Conservation (phyloP, 2,329 filamentous ascomycete species). For the Microdochium trichocladiopsis region DNA sequence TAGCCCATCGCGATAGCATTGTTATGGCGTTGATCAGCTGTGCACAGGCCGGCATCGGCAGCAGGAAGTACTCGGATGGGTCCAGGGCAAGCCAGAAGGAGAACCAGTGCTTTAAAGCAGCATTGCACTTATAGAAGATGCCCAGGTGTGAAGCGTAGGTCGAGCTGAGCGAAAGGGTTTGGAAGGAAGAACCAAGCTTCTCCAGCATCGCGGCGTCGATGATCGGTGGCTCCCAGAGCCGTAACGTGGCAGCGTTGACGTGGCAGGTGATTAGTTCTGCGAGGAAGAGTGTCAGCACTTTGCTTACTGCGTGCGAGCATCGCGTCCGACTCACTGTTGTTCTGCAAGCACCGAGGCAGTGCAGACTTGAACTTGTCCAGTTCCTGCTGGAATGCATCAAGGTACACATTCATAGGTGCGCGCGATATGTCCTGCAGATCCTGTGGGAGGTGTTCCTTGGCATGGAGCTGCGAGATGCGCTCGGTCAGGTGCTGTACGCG, state of each 20-base stretch:
- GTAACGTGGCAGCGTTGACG: conserved; percentile 31
- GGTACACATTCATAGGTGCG: conserved; percentile 35
- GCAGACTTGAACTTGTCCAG: conserved; percentile 30
- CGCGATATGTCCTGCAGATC: conserved; percentile 26
- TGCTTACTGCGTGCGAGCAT: not conserved
- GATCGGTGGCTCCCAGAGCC: conserved; percentile 39
- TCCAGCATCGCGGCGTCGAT: conserved; percentile 32
- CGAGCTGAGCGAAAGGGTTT: conserved; percentile 24
- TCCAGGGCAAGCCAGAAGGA: conserved; percentile 39
- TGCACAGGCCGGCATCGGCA: conserved; percentile 35
- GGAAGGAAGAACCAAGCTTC: conserved; percentile 34
- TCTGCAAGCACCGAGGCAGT: conserved; percentile 24
- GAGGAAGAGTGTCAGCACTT: too few species aligned
- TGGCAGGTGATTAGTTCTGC: conserved; percentile 31
- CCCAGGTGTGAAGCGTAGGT: conserved; percentile 36
- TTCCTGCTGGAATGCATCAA: conserved; percentile 37
- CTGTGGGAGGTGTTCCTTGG: conserved; percentile 20
- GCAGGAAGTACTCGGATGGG: conserved; percentile 30
- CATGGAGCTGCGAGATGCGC: conserved; percentile 35
- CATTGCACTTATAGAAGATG: conserved; percentile 39
- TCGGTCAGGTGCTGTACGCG: conserved; percentile 43
- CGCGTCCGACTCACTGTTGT: conserved; percentile 26
- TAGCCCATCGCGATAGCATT: conserved; percentile 44
- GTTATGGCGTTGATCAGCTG: conserved; percentile 43
- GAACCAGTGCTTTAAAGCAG: conserved; percentile 41